These are phyloP conservation scores for Teunomyces kruisii DNA, from an alignment of 805 yeast genomes.

Conservation along the genomic window DNA sequence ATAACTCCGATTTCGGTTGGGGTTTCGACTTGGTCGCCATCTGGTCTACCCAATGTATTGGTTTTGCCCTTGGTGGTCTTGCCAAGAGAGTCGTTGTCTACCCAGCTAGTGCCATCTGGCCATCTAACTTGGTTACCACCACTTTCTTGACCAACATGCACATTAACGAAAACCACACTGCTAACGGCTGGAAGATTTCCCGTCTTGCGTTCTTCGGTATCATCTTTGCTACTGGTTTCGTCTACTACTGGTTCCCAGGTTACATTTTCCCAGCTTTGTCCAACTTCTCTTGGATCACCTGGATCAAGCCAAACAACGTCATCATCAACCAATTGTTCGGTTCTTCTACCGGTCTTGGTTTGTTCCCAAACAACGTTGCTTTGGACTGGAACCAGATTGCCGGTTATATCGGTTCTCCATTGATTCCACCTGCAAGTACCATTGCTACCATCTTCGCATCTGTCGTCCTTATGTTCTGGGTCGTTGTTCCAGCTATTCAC, in stretches of 20 bases:
- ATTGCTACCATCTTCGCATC: constrained; percentile 43
- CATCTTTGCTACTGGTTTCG: constrained; percentile 15
- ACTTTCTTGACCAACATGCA: constrained; percentile 56
- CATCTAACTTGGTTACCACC: constrained; percentile 57
- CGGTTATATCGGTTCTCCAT: constrained; percentile 58
- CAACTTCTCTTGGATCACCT: constrained; percentile 61
- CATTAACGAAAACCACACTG: constrained; percentile 49
- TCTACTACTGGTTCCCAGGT: constrained; percentile 52
- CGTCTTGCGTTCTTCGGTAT: constrained; percentile 18
- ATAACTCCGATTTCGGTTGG: constrained; percentile 44
- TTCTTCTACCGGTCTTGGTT: constrained; percentile 57
- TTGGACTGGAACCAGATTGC: constrained; percentile 70
- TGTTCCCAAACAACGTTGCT: constrained; percentile 53
- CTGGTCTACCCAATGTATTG: constrained; percentile 60
- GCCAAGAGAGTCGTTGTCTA: constrained; percentile 57
- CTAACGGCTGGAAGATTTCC: constrained; percentile 62
- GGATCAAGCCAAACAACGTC: constrained; percentile 63
- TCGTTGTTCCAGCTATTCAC: constrained; percentile 52
- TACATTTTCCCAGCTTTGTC: constrained; percentile 59
- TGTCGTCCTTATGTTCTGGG: constrained; percentile 44
- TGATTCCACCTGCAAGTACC: constrained; percentile 60
- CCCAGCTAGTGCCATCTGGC: constrained; percentile 73
- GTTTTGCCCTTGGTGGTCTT: constrained; percentile 68
- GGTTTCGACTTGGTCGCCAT: constrained; percentile 56
- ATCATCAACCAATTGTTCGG: constrained; percentile 69